Base-by-base conservation (phyloP, 2,329 filamentous ascomycete genomes). In the Fusarium sacchari region DNA sequence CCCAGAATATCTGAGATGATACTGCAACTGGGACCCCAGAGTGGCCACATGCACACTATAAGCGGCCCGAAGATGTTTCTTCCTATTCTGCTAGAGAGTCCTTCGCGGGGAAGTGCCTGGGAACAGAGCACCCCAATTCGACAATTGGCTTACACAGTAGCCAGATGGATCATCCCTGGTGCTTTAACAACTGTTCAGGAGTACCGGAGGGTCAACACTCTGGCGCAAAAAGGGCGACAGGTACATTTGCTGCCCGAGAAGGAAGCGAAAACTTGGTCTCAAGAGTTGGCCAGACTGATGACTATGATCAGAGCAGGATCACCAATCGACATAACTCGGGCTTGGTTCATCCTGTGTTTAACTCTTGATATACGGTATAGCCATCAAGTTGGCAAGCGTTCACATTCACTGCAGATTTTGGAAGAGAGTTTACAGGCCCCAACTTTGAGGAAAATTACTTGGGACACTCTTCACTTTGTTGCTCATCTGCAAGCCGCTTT, bases 391-490 rank as follows among this genome's bases (percentile, higher is more conserved):
- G 80, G 68, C 30, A 81, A 81, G 36, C 64, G 70, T 20, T 78
- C 79, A 5, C 75, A 79, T 28, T 52, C 49, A 17, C 62, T 80
- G 24, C 62, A 71, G 32, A 74, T 71, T 18, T 64, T 82, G 18
- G 73, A 78, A 55, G 55, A 63, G 17, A 60, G 47, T 22, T 49
- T 57, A 11, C 37, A 61, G 22, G 26, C 40, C 12, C 24, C 56
- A 17, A 36, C 44, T 11, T 56, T 53, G 5, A 60, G 55, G 13
- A 60, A 66, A 49, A 32, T 76, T 53, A 79, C 73, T 4, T 93
- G 91, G 92, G 83, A 87, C 15, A 82, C 87, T 24, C 80, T 92
- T 47, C 92, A 94, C 75, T 84, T 92, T 53, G 79, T 86, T 14
- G 90, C 91, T 1, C 89, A 92, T 71, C 80, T 90, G 0, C 88